Evolutionary conservation across 768 basidiomycete genomes (phyloP).

Genomic region (Termitomyces eurrhizus): DNA sequence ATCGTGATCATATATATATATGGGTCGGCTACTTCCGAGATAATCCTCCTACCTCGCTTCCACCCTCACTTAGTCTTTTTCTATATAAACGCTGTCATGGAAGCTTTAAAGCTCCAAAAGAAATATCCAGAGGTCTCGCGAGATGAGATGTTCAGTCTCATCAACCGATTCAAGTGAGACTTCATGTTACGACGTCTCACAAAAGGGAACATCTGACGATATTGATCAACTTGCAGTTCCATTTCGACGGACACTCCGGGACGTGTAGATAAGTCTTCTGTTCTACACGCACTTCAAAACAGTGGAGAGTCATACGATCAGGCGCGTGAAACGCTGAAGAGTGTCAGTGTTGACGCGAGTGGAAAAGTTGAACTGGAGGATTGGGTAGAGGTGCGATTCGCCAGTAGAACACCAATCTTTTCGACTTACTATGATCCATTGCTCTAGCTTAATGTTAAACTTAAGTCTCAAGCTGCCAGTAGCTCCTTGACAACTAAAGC

Average conservation of each 20-base stretch:
- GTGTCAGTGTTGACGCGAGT: slow-evolving; percentile 90
- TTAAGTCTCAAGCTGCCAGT: slow-evolving; percentile 46
- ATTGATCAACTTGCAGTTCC: slow-evolving; percentile 39
- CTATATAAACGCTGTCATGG: slow-evolving; percentile 42
- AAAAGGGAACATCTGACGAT: slow-evolving; percentile 10
- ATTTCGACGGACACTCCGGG: slow-evolving; percentile 79
- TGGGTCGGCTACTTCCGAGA: slow-evolving; percentile 18
- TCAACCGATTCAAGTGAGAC: slow-evolving; percentile 94
- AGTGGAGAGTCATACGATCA: slow-evolving; percentile 89
- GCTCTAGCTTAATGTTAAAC: slow-evolving; percentile 74
- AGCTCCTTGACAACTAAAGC: slow-evolving; percentile 54
- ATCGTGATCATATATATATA: slow-evolving; percentile 15
- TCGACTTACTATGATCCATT: background rate
- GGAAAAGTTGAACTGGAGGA: slow-evolving; percentile 97
- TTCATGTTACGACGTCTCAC: background rate
- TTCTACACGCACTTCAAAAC: slow-evolving; percentile 73
- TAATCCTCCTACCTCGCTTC: slow-evolving; percentile 3
- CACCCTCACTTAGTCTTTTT: slow-evolving; percentile 2
- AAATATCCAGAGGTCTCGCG: slow-evolving; percentile 89
- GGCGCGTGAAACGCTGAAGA: slow-evolving; percentile 86
- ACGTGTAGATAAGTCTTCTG: slow-evolving; percentile 76
- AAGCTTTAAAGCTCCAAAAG: slow-evolving; percentile 82
- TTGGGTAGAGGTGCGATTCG: slow-evolving; percentile 85
- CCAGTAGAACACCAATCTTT: slow-evolving; percentile 10
- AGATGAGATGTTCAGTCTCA: slow-evolving; percentile 93